Conservation (phyloP, 2,329 filamentous ascomycete species). For the Neonectria hederae region DNA sequence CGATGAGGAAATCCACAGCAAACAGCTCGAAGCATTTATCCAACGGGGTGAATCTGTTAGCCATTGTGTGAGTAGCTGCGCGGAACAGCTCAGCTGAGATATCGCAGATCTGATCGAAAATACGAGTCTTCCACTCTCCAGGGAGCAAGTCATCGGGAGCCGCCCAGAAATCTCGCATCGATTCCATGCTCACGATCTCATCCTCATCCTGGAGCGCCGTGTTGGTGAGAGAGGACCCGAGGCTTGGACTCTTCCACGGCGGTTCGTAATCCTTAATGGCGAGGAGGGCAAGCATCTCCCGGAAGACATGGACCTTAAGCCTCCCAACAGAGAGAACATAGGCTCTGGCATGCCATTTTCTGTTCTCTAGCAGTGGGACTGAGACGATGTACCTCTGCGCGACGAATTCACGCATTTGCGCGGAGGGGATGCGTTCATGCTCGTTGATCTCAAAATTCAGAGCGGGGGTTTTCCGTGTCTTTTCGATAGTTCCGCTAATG, state of each 20-base stretch:
- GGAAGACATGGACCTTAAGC: constrained; percentile 50
- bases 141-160: constrained; percentile 43
- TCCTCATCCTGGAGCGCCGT: constrained; percentile 50
- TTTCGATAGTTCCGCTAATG: neutral
- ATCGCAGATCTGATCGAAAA: constrained; percentile 49
- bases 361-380: constrained; percentile 43
- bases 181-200: constrained; percentile 43
- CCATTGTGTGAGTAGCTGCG: constrained; percentile 50
- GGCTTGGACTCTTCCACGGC: constrained; percentile 48
- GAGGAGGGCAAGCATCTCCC: constrained; percentile 49
- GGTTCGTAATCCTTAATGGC: constrained; percentile 48
- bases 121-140: constrained; percentile 44
- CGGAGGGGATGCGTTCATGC: constrained; percentile 48
- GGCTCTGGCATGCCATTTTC: constrained; percentile 51
- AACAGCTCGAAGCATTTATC: constrained; percentile 52
- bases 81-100: constrained; percentile 48
- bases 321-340: constrained; percentile 50
- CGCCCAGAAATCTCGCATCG: constrained; percentile 50
- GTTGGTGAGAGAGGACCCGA: constrained; percentile 50
- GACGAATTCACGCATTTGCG: constrained; percentile 51
- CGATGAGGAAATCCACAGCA: constrained; percentile 49
- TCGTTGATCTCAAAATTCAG: constrained; percentile 43
- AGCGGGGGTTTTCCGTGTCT: constrained; percentile 8
- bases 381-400: constrained; percentile 50
- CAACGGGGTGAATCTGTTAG: constrained; percentile 50